Conservation (phyloP, 805 yeast species). For the Schwanniomyces vanrijiae region DNA sequence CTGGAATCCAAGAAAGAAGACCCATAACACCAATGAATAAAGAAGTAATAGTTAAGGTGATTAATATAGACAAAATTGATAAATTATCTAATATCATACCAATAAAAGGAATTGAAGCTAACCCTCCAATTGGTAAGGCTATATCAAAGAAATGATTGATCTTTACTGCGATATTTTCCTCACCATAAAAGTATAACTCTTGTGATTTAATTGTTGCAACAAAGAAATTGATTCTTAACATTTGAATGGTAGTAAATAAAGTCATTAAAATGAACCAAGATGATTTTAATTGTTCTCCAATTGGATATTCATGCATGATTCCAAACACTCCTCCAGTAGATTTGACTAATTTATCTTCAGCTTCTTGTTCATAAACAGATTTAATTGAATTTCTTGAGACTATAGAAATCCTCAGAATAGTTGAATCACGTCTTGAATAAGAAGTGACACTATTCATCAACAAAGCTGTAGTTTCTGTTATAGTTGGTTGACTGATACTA, state of each 20-base stretch:
- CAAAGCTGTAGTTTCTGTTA: conserved; percentile 41
- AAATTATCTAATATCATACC: conserved; percentile 77
- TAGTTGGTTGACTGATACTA: conserved; percentile 28
- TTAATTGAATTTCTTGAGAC: conserved; percentile 42
- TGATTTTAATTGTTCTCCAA: conserved; percentile 50
- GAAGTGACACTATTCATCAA: conserved; percentile 33
- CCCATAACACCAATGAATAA: conserved; percentile 72
- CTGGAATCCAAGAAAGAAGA: conserved; percentile 50
- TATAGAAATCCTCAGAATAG: conserved; percentile 33
- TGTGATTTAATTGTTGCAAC: conserved; percentile 88
- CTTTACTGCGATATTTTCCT: conserved; percentile 49
- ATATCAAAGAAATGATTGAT: conserved; percentile 79
- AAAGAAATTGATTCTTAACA: conserved; percentile 89
- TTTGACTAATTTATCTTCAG: conserved; percentile 52
- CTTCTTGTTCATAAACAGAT: conserved; percentile 65
- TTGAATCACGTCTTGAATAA: conserved; percentile 29
- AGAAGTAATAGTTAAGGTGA: conserved; percentile 54
- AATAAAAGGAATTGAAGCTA: conserved; percentile 82
- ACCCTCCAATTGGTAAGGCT: conserved; percentile 87
- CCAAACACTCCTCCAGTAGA: conserved; percentile 76
- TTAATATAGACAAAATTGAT: conserved; percentile 58
- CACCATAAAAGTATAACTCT: conserved; percentile 63
- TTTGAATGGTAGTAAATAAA: conserved; percentile 77
- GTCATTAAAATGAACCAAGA: conserved; percentile 82
- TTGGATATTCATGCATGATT: conserved; percentile 64